A percentile compares a stretch with the other conserved stretches of the same genome.
phyloP scores from a whole-genome alignment of 371 early-diverging fungal genomes.

The Haplosporangium sp. region DNA sequence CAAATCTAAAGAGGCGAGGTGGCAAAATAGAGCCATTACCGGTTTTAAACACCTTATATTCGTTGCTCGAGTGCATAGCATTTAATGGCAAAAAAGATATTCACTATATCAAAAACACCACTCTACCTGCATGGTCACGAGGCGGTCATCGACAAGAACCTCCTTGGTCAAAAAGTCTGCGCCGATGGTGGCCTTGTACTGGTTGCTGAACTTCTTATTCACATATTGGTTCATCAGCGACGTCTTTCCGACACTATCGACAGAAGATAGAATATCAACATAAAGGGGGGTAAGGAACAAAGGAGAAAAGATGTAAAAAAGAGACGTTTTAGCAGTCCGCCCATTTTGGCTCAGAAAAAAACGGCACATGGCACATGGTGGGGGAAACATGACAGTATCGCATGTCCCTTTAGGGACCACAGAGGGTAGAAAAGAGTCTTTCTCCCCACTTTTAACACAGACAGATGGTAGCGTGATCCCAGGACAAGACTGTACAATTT shows the following conservation, averaged over 20 bases:
- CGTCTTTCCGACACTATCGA: slow-evolving; percentile 90
- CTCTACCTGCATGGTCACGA: slow-evolving; percentile 91
- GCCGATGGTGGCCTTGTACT: slow-evolving; percentile 99
- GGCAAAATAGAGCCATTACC: background rate
- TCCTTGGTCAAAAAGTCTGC: slow-evolving; percentile 99
- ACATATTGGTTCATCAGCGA: slow-evolving; percentile 99
- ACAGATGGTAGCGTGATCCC: too few species aligned
- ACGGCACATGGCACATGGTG: slow-evolving; percentile 10
- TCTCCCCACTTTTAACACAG: too few species aligned
- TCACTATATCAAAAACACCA: too few species aligned
- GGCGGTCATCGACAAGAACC: slow-evolving; percentile 88
- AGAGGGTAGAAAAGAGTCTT: background rate
- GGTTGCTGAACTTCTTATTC: slow-evolving; percentile 96
- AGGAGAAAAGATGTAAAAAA: background rate
- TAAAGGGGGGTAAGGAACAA: background rate
- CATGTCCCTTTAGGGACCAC: background rate
- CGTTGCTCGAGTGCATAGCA: too few species aligned
- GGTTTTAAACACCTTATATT: too few species aligned
- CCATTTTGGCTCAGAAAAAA: slow-evolving; percentile 2
- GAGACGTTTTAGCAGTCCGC: slow-evolving; percentile 1
- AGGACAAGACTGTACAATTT: background rate
- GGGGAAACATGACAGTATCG: background rate
- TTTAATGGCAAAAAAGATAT: too few species aligned
- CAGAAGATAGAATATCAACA: background rate
- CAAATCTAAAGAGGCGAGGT: slow-evolving; percentile 70